Evolutionary conservation across 768 basidiomycete genomes (phyloP).

Genomic region (Russula brevipes): DNA sequence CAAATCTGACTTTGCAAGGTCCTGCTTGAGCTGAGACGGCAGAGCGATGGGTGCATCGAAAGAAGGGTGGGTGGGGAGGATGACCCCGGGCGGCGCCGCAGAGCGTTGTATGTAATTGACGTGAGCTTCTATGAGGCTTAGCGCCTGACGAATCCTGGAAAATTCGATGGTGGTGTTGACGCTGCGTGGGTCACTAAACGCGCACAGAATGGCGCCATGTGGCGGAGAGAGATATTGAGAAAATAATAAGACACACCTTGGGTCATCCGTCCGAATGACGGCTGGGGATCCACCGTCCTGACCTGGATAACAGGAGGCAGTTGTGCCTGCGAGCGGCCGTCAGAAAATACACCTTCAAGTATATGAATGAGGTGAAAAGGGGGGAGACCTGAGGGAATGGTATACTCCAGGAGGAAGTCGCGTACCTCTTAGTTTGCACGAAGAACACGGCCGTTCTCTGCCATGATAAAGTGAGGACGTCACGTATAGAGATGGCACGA

Average conservation of each 20-base stretch:
- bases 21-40: constrained; percentile 15
- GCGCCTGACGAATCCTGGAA: constrained; percentile 60
- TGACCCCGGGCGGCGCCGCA: constrained; percentile 16
- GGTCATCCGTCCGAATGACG: constrained; percentile 47
- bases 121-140: constrained; percentile 61
- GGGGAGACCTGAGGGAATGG: not conserved
- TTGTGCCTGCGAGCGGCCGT: constrained; percentile 53
- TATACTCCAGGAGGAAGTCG: constrained; percentile 14
- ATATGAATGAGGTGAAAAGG: constrained; percentile 8
- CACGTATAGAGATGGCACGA: constrained; percentile 24
- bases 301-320: constrained; percentile 74
- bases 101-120: constrained; percentile 34
- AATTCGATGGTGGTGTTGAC: constrained; percentile 61
- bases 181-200: constrained; percentile 35
- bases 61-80: constrained; percentile 26
- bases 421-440: constrained; percentile 76
- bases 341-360: constrained; percentile 1
- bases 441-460: constrained; percentile 85
- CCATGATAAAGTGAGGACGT: not conserved
- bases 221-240: constrained; percentile 4
- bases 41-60: constrained; percentile 25
- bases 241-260: constrained; percentile 40
- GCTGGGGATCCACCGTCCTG: constrained; percentile 48
- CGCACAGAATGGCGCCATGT: not conserved
- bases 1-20: constrained; percentile 31